phyloP scores from a whole-genome alignment of 176 grass and related monocot species.

The Oryza punctata region DNA sequence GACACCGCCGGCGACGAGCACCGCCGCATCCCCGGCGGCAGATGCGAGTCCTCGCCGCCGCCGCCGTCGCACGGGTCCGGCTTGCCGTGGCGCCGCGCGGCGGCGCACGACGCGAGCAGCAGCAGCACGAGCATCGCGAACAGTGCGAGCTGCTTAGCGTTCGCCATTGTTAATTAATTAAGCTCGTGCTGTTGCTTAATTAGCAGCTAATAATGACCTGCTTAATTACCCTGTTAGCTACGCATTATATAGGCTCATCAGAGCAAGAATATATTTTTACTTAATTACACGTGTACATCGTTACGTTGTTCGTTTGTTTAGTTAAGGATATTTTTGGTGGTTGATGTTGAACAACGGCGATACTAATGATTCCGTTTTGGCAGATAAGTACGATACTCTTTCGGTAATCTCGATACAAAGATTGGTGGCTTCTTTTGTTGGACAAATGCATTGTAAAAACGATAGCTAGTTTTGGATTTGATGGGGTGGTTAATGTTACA shows the following conservation, averaged over 20 bases:
- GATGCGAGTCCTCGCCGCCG: not conserved
- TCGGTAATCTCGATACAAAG: not conserved
- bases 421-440: not conserved
- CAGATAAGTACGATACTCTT: slow-evolving; percentile 21
- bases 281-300: not conserved
- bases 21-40: not conserved
- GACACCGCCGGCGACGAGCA: slow-evolving; percentile 27
- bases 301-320: not conserved
- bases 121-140: slow-evolving; percentile 3
- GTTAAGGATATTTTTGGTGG: not conserved
- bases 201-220: not conserved
- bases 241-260: not conserved
- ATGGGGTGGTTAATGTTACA: slow-evolving; percentile 9
- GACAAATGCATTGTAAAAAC: not conserved
- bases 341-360: not conserved
- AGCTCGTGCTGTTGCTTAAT: not conserved
- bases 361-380: not conserved
- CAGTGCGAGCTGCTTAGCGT: not conserved
- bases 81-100: slow-evolving; percentile 10
- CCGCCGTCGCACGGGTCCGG: not conserved
- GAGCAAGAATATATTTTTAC: not conserved
- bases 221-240: not conserved
- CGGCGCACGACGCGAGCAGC: not conserved
- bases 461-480: slow-evolving; percentile 3
- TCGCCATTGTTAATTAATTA: not conserved